Evolutionary conservation across 2,329 filamentous ascomycete species (phyloP).

Genomic region (Nigrospora oryzae): DNA sequence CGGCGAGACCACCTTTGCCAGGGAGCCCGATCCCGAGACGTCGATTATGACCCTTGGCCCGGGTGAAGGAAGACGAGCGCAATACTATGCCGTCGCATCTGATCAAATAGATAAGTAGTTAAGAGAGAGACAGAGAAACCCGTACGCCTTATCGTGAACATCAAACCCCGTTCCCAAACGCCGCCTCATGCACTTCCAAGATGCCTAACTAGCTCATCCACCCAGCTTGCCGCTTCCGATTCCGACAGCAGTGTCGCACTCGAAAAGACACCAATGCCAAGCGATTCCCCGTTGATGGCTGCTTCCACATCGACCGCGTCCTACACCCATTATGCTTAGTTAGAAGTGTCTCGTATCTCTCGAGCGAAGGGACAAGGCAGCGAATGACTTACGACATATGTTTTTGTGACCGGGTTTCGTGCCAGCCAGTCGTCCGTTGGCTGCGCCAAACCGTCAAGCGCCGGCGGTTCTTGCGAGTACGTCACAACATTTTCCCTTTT

Average conservation of each 20-base stretch:
- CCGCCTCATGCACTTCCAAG: not conserved
- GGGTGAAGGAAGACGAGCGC: no score
- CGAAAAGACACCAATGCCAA: conserved; percentile 20
- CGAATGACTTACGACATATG: conserved; percentile 10
- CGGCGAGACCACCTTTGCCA: no score
- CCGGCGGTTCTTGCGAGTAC: not conserved
- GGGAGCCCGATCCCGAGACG: no score
- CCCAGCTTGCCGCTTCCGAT: conserved; percentile 8
- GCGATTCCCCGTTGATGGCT: conserved; percentile 9
- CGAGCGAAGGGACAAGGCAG: not conserved
- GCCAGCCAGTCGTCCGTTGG: conserved; percentile 6
- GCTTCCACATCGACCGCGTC: conserved; percentile 19
- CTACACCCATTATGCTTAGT: conserved; percentile 6
- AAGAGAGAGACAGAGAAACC: no score
- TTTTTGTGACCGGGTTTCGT: conserved; percentile 10
- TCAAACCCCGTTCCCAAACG: no score
- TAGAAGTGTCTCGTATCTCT: not conserved
- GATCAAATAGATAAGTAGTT: no score
- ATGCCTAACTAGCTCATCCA: conserved; percentile 7
- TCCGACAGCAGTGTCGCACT: conserved; percentile 8
- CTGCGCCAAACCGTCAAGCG: conserved; percentile 1
- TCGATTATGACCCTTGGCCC: no score
- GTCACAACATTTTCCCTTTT: not conserved
- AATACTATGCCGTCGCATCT: no score
- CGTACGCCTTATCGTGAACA: no score